Evolutionary conservation across 495 filamentous ascomycete species (phyloP), one percentile per base, ranked within the genome.

Genomic region (Aspergillus ostianus): DNA sequence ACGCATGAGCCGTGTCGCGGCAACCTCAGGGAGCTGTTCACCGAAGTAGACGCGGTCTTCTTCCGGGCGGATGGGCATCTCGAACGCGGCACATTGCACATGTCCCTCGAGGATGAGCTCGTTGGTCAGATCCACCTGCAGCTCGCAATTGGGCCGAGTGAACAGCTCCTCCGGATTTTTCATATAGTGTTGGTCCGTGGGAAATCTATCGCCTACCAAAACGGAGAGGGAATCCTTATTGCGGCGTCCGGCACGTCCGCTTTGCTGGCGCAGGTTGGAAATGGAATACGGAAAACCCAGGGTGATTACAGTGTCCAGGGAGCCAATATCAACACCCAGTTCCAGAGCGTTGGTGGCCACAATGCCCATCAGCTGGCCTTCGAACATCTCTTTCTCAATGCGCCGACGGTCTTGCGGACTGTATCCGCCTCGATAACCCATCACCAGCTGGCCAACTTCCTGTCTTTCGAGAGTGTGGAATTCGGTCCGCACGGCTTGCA

Each of bases 321-420:
- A 92, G 13, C 95, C 94, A 65, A 99, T 98, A 71, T 99, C 94
- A 46, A 99, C 89, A 15, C 94, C 94, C 1, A 99, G 73, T 70
- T 98, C 94, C 7, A 99, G 78, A 7, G 94, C 94, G 57, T 86
- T 96, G 2, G 94, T 99, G 8, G 93, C 94, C 9, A 99, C 83
- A 57, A 99, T 94, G 5, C 94, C 95, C 68, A 98, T 80, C 6
- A 99, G 77, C 65, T 92, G 91, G 0, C 94, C 94, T 51, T 96
- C 91, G 63, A 98, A 98, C 94, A 99, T 97, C 67, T 98, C 94
- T 36, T 81, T 87, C 73, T 99, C 94, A 51, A 99, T 98, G 51
- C 80, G 78, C 21, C 95, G 84, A 45, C 94, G 83, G 68, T 99
- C 94, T 76, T 97, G 93, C 13, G 94, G 87, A 12, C 92, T 96